These are phyloP conservation scores for Phytophthora fragariaefolia DNA, from an alignment of 352 stramenopile species.

Conservation along the genomic window DNA sequence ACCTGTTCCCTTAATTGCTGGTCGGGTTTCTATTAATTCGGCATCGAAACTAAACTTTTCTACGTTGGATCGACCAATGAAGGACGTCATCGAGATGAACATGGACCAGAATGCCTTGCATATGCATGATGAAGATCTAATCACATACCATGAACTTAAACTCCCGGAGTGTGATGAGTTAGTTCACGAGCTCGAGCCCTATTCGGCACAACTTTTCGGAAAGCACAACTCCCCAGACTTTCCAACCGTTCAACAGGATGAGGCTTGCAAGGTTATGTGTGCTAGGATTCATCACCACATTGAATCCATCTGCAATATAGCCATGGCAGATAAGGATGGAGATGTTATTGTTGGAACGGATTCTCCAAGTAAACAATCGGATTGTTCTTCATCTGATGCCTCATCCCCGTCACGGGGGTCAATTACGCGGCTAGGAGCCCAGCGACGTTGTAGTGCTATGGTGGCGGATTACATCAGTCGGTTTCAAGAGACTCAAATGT, in stretches of 20 bases:
- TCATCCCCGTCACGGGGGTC: slow-evolving; percentile 19
- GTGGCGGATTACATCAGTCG: slow-evolving; percentile 65
- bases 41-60: slow-evolving; percentile 55
- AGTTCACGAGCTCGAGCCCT: slow-evolving; percentile 68
- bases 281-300: slow-evolving; percentile 67
- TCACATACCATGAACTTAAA: slow-evolving; percentile 79
- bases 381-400: neutral
- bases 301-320: slow-evolving; percentile 61
- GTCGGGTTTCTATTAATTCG: slow-evolving; percentile 70
- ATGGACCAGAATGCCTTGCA: slow-evolving; percentile 80
- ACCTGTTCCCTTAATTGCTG: slow-evolving; percentile 78
- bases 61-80: slow-evolving; percentile 63
- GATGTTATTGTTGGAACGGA: slow-evolving; percentile 18
- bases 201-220: slow-evolving; percentile 64
- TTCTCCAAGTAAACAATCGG: slow-evolving; percentile 25
- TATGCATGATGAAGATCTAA: slow-evolving; percentile 82
- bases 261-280: slow-evolving; percentile 78
- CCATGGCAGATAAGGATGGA: slow-evolving; percentile 40
- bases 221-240: slow-evolving; percentile 61
- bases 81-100: slow-evolving; percentile 82
- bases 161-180: slow-evolving; percentile 75
- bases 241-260: slow-evolving; percentile 69
- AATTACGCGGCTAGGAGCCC: slow-evolving; percentile 23
- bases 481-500: slow-evolving; percentile 87
- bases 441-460: slow-evolving; percentile 53